Percentiles rank a stretch among this genome's conserved stretches.
Conservation (phyloP, 2,329 filamentous ascomycete species). For the Sarocladiaceae sp. region DNA sequence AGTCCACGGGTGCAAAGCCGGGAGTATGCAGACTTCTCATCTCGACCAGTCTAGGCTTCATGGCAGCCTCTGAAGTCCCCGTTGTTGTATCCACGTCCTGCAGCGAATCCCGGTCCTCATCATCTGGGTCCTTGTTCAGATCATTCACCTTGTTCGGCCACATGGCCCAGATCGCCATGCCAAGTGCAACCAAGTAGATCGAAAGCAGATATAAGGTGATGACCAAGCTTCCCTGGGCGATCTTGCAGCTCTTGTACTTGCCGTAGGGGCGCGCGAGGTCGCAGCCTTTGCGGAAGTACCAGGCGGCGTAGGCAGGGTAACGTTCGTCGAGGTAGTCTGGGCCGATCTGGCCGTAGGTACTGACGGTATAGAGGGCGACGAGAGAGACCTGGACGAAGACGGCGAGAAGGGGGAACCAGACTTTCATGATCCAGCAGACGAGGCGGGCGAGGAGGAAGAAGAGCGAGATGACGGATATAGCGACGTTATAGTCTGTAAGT, state of each 20-base stretch:
- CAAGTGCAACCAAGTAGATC: constrained; percentile 54
- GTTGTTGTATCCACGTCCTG: background rate
- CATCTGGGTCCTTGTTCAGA: constrained; percentile 33
- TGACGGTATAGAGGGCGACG: constrained; percentile 56
- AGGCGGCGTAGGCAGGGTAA: constrained; percentile 57
- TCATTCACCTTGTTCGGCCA: constrained; percentile 50
- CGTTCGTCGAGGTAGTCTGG: constrained; percentile 64
- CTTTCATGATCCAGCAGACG: constrained; percentile 62
- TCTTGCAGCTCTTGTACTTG: constrained; percentile 53
- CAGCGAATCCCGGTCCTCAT: constrained; percentile 22
- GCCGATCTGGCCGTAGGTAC: constrained; percentile 64
- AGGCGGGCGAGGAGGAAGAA: constrained; percentile 70
- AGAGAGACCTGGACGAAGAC: constrained; percentile 51
- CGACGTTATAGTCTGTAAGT: constrained; percentile 69
- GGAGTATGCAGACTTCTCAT: constrained; percentile 42
- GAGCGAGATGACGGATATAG: constrained; percentile 67
- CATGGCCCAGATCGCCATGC: constrained; percentile 53
- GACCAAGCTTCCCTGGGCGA: constrained; percentile 63
- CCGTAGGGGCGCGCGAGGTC: constrained; percentile 47
- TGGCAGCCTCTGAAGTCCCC: constrained; percentile 25
- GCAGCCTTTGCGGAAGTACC: constrained; percentile 72
- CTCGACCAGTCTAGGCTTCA: constrained; percentile 47
- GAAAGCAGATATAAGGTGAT: constrained; percentile 58
- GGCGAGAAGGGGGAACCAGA: constrained; percentile 62
- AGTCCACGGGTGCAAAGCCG: constrained; percentile 15